phyloP scores from a whole-genome alignment of 768 basidiomycete genomes.

The Trametes sanguinea region DNA sequence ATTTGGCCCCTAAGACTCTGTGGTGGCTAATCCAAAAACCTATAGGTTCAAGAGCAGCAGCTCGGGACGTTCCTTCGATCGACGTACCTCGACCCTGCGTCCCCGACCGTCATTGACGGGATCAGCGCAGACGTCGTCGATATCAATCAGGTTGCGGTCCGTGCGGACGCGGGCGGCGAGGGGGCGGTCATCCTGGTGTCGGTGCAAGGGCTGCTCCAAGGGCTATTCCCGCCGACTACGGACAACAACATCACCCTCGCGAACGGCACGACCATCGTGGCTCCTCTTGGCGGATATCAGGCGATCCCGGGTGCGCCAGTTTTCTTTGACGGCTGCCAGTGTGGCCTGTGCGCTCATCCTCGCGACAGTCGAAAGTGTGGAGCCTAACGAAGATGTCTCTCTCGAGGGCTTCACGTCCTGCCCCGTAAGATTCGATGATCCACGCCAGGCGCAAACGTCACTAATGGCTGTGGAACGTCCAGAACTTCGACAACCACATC shows the following conservation, averaged over 20 bases:
- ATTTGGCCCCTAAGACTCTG: background rate
- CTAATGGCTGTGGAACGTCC: background rate
- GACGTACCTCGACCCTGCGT: slow-evolving; percentile 53
- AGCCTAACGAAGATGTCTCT: slow-evolving; percentile 29
- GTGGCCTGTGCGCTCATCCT: background rate
- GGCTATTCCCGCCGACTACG: slow-evolving; percentile 55
- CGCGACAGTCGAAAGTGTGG: slow-evolving; percentile 27
- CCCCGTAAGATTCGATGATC: slow-evolving; percentile 18
- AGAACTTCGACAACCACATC: slow-evolving; percentile 30
- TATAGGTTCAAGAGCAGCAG: slow-evolving; percentile 36
- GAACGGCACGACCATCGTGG: slow-evolving; percentile 57
- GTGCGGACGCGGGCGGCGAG: slow-evolving; percentile 72
- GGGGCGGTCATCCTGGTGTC: slow-evolving; percentile 61
- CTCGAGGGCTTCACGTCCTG: slow-evolving; percentile 29
- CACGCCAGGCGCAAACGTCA: background rate
- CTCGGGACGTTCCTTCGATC: slow-evolving; percentile 51
- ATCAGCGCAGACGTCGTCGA: slow-evolving; percentile 37
- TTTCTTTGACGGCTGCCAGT: background rate
- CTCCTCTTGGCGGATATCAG: slow-evolving; percentile 68
- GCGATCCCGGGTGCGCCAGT: slow-evolving; percentile 34
- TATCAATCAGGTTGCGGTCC: slow-evolving; percentile 43
- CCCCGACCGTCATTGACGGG: slow-evolving; percentile 50
- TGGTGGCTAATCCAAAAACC: no score
- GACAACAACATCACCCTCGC: slow-evolving; percentile 52
- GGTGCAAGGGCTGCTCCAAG: slow-evolving; percentile 65